Base-by-base conservation (phyloP, 2,329 filamentous ascomycete genomes). In the Arthrobotrys sphaeroides region DNA sequence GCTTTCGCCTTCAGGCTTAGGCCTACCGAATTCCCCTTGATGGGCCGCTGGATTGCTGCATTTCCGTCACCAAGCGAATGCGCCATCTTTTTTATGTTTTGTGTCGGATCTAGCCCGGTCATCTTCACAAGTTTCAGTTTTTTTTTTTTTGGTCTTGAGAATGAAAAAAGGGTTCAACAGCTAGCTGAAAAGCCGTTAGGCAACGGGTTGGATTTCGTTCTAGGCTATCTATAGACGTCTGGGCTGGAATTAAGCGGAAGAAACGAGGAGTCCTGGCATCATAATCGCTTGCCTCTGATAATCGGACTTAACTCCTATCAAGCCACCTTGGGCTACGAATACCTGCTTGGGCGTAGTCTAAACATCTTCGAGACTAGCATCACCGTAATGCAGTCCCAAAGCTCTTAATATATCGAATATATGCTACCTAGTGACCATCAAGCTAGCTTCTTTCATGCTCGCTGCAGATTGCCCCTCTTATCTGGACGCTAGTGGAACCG, bases 11-110 rank as follows among this genome's bases (percentile, higher is more conserved):
- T n/a, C 16, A 26, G 36, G 33, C 13, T 36, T 51, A 18, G 18
- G 40, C 45, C 61, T 26, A 16, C 28, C 33, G 24, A 51, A 55
- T 28, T 51, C 43, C 45, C 51, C 51, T 55, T 55, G 51, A 38
- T 38, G 51, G 51, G 49, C 45, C 36, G 45, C 45, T 28, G 33
- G 45, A 40, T 13, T 40, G 26, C 45, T 40, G 45, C 61, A 53
- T 53, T 66, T 66, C 61, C 61, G 61, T 53, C n/a, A 42, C 47
- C 10, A 62, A 62, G 28, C 59, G 59, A 62, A 18, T 24, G 42
- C 59, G 59, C 59, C 45, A 66, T 55, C 36, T 31, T 33, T 47
- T 42, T 59, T 59, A 28, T 20, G 53, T 33, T 24, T 20, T 22
- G 40, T 10, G 16, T 55, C 16, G n/a, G 51, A 22, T 38, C 28